These are phyloP conservation scores for Chimonanthus salicifolius DNA, from an alignment of 164 flowering plant species.

Conservation along the genomic window DNA sequence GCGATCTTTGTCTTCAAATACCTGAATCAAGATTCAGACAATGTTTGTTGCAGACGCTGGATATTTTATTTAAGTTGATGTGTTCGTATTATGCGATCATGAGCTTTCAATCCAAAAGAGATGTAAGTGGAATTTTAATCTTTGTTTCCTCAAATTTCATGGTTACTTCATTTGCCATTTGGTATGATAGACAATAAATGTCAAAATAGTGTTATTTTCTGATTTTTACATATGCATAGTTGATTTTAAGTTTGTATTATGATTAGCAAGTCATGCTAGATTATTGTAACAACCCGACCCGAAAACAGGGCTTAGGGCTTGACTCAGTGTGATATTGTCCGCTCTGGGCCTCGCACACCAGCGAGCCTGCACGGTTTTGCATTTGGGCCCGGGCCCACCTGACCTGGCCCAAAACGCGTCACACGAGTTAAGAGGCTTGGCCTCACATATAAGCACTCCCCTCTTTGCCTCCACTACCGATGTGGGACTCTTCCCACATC, in stretches of 20 bases:
- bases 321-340: too few species aligned
- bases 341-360: too few species aligned
- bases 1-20: constrained; percentile 88
- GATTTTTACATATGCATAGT: neutral
- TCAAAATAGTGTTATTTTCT: neutral
- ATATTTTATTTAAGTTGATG: constrained; percentile 68
- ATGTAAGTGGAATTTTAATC: constrained; percentile 33
- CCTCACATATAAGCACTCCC: too few species aligned
- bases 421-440: too few species aligned
- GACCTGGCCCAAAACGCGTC: too few species aligned
- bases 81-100: constrained; percentile 79
- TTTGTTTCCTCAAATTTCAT: neutral
- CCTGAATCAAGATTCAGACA: constrained; percentile 91
- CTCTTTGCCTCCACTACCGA: too few species aligned
- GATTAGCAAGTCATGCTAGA: too few species aligned
- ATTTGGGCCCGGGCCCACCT: too few species aligned
- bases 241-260: neutral
- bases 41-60: constrained; percentile 73
- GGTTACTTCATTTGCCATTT: neutral
- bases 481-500: too few species aligned
- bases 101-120: constrained; percentile 57
- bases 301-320: too few species aligned
- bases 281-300: too few species aligned
- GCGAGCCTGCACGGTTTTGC: too few species aligned
- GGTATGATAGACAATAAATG: neutral